Percentiles rank a stretch among this genome's conserved stretches.
Conservation (phyloP, 805 yeast species). For the Candida palmyrensis region DNA sequence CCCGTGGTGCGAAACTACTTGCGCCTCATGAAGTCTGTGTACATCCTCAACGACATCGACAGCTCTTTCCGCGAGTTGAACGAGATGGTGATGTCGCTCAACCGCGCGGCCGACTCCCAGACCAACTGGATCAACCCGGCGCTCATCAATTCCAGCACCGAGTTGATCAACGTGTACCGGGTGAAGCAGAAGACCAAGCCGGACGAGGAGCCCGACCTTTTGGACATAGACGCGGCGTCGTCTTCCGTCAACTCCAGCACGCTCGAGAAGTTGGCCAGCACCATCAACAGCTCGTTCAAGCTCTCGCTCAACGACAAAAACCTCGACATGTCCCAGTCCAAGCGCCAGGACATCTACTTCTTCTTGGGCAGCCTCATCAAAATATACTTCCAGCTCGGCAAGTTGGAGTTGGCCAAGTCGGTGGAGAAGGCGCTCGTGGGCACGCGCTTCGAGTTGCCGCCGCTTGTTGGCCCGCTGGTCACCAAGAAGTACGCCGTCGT, state of each 20-base stretch:
- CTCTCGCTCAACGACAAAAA: slow-evolving; percentile 75
- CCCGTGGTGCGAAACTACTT: slow-evolving; percentile 29
- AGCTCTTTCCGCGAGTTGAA: slow-evolving; percentile 29
- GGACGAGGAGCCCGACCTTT: slow-evolving; percentile 14
- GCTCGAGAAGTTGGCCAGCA: slow-evolving; percentile 53
- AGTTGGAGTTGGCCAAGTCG: slow-evolving; percentile 68
- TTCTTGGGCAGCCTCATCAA: slow-evolving; percentile 67
- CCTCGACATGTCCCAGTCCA: slow-evolving; percentile 42
- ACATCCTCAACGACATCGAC: slow-evolving; percentile 26
- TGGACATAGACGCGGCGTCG: slow-evolving; percentile 19
- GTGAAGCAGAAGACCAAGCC: slow-evolving; percentile 27
- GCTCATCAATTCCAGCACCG: slow-evolving; percentile 35
- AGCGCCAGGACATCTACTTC: slow-evolving; percentile 61
- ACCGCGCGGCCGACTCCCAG: slow-evolving; percentile 50
- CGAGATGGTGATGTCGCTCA: slow-evolving; percentile 40
- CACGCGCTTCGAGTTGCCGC: slow-evolving; percentile 49
- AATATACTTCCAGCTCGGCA: slow-evolving; percentile 61
- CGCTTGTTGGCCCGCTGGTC: slow-evolving; percentile 28
- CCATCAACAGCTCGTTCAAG: slow-evolving; percentile 70
- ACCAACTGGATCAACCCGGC: slow-evolving; percentile 48
- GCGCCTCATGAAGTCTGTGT: slow-evolving; percentile 29
- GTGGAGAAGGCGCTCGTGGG: slow-evolving; percentile 65
- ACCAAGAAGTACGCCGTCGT: slow-evolving; percentile 46
- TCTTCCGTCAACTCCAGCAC: slow-evolving; percentile 17
- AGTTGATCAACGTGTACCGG: slow-evolving; percentile 35